Evolutionary conservation across 2,329 filamentous ascomycete genomes (phyloP).

Genomic region (Fusarium hainanense): DNA sequence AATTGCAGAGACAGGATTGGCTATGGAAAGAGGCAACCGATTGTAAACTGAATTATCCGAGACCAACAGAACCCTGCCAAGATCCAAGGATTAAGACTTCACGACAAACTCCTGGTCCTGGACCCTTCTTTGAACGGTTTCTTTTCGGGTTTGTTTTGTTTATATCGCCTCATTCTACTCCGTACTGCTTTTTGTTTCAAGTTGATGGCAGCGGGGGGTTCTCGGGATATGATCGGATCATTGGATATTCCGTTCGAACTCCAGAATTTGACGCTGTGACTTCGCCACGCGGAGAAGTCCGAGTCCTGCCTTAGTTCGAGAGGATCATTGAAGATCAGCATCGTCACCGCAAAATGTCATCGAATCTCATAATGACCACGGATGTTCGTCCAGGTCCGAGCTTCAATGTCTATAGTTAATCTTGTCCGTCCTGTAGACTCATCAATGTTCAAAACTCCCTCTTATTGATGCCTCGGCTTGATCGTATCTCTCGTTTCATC

Average conservation of each 20-base stretch:
- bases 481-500: background rate
- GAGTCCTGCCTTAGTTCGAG: background rate
- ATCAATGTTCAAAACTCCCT: background rate
- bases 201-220: background rate
- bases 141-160: background rate
- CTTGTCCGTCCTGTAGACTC: background rate
- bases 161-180: too few relatives aligned
- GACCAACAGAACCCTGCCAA: background rate
- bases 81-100: rapidly evolving
- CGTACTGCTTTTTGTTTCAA: background rate
- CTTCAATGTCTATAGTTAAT: background rate
- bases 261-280: background rate
- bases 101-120: background rate
- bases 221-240: background rate
- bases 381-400: background rate
- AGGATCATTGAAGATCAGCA: background rate
- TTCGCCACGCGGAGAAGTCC: constrained; percentile 11
- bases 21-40: background rate
- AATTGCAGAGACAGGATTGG: constrained; percentile 3
- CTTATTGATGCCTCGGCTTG: background rate
- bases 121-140: background rate
- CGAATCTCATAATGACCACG: background rate
- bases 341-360: background rate
- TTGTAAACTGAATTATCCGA: background rate
- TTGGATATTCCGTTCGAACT: background rate